These are phyloP conservation scores for Cryphonectria parasitica DNA, from an alignment of 2,329 filamentous ascomycete species.

Conservation along the genomic window DNA sequence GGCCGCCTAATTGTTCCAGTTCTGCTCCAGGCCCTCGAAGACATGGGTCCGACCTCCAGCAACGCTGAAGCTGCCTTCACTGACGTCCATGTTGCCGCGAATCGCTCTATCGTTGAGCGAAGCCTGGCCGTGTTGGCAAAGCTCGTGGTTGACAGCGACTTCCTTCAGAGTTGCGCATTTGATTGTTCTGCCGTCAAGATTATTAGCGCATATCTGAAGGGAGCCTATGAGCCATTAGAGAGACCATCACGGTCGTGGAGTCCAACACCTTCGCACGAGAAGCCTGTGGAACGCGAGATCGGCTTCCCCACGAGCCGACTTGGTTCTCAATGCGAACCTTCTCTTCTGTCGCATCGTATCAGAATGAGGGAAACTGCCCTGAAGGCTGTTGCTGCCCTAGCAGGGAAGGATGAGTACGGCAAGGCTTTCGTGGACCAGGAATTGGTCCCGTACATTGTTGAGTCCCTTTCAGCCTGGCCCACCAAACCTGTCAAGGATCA, in stretches of 20 bases:
- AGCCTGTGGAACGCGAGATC: conserved; percentile 19
- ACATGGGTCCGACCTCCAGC: conserved; percentile 43
- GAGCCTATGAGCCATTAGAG: conserved; percentile 52
- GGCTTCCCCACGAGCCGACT: conserved; percentile 50
- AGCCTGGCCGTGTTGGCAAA: conserved; percentile 77
- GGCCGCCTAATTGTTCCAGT: conserved; percentile 72
- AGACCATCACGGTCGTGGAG: conserved; percentile 43
- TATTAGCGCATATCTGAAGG: conserved; percentile 53
- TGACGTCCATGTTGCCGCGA: conserved; percentile 44
- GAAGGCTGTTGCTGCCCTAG: conserved; percentile 79
- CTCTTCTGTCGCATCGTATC: conserved; percentile 68
- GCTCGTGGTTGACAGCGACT: conserved; percentile 76
- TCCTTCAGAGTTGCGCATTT: conserved; percentile 79
- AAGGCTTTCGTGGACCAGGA: conserved; percentile 82
- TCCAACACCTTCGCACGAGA: conserved; percentile 34
- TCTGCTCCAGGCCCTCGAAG: conserved; percentile 67
- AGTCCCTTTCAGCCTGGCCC: conserved; percentile 70
- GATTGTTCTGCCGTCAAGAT: conserved; percentile 60
- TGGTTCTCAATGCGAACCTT: conserved; percentile 64
- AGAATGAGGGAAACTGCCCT: conserved; percentile 76
- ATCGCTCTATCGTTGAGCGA: conserved; percentile 65
- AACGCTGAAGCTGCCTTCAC: conserved; percentile 44
- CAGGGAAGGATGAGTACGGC: conserved; percentile 81
- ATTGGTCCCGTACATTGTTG: conserved; percentile 79
- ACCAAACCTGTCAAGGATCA: conserved; percentile 54